A percentile compares a stretch with the other conserved stretches of the same genome.
phyloP scores from a whole-genome alignment of 192 early-diverging fungal species.

The Coemansia erecta region DNA sequence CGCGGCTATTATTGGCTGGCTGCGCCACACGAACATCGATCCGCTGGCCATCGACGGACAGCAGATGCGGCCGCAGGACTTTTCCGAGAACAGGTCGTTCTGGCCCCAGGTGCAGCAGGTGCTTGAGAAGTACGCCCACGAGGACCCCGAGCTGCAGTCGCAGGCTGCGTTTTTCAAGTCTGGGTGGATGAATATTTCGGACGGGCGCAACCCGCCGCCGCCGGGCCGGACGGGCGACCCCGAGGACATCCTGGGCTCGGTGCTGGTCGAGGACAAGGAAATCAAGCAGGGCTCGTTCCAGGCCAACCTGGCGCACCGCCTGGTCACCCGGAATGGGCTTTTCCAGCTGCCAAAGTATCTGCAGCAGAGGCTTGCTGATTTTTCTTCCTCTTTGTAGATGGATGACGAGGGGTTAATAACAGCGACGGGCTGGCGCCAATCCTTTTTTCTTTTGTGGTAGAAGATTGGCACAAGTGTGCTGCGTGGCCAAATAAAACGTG shows the following conservation, averaged over 20 bases:
- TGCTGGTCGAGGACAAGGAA: conserved; percentile 28
- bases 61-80: conserved; percentile 28
- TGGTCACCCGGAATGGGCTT: conserved; percentile 34
- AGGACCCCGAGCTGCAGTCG: conserved; percentile 50
- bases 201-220: conserved; percentile 48
- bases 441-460: conserved; percentile 8
- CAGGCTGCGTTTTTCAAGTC: conserved; percentile 46
- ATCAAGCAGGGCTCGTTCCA: conserved; percentile 41
- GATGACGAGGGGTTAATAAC: not conserved
- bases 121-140: conserved; percentile 38
- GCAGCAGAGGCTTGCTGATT: conserved; percentile 31
- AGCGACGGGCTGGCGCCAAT: not conserved
- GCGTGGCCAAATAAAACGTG: too few relatives aligned
- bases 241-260: conserved; percentile 47
- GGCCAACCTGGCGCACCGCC: conserved; percentile 39
- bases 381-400: conserved; percentile 15
- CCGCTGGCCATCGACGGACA: conserved; percentile 6
- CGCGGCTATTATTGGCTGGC: conserved; percentile 35
- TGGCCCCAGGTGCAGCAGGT: conserved; percentile 29
- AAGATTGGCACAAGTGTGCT: too few relatives aligned
- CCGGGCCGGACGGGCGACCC: conserved; percentile 39
- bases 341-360: conserved; percentile 50
- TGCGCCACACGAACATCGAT: conserved; percentile 13
- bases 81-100: conserved; percentile 45
- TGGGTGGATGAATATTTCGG: conserved; percentile 51